These are phyloP conservation scores for Boletus subparvulus DNA, from an alignment of 768 basidiomycete species.

Conservation along the genomic window DNA sequence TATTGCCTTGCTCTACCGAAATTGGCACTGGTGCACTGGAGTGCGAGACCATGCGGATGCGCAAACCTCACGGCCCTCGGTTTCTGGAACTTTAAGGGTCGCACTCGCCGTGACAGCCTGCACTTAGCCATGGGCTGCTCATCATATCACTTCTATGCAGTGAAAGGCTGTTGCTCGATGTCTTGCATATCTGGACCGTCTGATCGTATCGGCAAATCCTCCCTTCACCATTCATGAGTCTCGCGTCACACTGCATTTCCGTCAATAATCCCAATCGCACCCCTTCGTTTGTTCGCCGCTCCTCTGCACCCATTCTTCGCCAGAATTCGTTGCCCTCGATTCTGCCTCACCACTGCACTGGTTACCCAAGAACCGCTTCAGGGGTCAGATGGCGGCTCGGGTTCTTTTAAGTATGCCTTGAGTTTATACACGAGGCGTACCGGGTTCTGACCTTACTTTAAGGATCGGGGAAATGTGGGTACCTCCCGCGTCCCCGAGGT, in stretches of 20 bases:
- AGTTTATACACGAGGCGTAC: conserved; percentile 20
- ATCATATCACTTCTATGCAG: conserved; percentile 5
- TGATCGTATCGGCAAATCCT: conserved; percentile 23
- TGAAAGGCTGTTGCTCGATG: conserved; percentile 9
- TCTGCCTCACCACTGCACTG: conserved; percentile 18
- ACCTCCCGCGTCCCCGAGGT: conserved; percentile 27
- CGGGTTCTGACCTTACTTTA: conserved; percentile 9
- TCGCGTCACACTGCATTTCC: conserved; percentile 41
- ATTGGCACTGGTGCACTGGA: conserved; percentile 44
- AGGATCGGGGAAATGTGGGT: conserved; percentile 22
- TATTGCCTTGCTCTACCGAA: conserved; percentile 33
- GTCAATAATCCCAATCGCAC: conserved; percentile 13
- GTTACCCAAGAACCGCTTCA: conserved; percentile 6
- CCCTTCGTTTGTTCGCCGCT: conserved; percentile 18
- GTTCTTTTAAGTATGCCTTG: conserved; percentile 10
- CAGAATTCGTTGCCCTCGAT: conserved; percentile 18
- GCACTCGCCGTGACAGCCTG: conserved; percentile 38
- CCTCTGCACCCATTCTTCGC: conserved; percentile 22
- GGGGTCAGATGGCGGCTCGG: conserved; percentile 12
- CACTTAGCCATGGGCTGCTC: conserved; percentile 29
- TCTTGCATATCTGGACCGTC: conserved; percentile 5
- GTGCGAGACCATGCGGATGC: conserved; percentile 41
- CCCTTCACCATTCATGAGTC: conserved; percentile 37
- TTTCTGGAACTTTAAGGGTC: conserved; percentile 44
- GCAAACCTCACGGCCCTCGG: conserved; percentile 38